A percentile compares a stretch with the other conserved stretches of the same genome.
These are phyloP conservation scores for Talaromyces verruculosus DNA, from an alignment of 2,329 filamentous ascomycete species.

Conservation along the genomic window DNA sequence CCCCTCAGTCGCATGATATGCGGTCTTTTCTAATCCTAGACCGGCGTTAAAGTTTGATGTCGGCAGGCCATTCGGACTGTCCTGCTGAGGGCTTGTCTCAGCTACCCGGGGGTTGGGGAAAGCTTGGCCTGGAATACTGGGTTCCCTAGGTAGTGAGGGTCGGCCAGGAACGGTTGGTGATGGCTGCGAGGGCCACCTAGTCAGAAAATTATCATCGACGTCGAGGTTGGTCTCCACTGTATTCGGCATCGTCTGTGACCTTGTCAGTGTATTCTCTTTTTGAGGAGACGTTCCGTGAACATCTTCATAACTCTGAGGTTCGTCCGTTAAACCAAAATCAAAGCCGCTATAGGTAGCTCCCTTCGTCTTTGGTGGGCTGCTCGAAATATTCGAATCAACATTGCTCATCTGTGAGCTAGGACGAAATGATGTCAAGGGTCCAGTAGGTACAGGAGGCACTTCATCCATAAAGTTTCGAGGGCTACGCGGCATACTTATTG, in stretches of 20 bases:
- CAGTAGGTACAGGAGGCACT: slow-evolving; percentile 35
- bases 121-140: not conserved
- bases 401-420: slow-evolving; percentile 26
- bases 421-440: slow-evolving; percentile 28
- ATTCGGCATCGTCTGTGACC: slow-evolving; percentile 22
- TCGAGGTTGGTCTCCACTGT: slow-evolving; percentile 1
- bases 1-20: slow-evolving; percentile 63
- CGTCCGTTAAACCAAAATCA: slow-evolving; percentile 31
- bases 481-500: slow-evolving; percentile 34
- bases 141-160: slow-evolving; percentile 13
- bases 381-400: slow-evolving; percentile 30
- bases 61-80: not conserved
- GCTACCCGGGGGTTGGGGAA: not conserved
- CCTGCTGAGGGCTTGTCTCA: not conserved
- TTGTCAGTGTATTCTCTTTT: slow-evolving; percentile 10
- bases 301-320: slow-evolving; percentile 18
- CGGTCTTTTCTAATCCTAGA: slow-evolving; percentile 52
- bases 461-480: slow-evolving; percentile 34
- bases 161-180: slow-evolving; percentile 18
- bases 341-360: slow-evolving; percentile 31
- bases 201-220: slow-evolving; percentile 11
- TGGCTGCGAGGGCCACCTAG: slow-evolving; percentile 20
- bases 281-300: slow-evolving; percentile 5
- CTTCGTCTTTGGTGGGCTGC: slow-evolving; percentile 26
- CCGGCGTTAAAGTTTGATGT: slow-evolving; percentile 42